Percentiles rank a stretch among this genome's conserved stretches.
Conservation (phyloP, 306 rosid genomes). For the Medicago lupulina region DNA sequence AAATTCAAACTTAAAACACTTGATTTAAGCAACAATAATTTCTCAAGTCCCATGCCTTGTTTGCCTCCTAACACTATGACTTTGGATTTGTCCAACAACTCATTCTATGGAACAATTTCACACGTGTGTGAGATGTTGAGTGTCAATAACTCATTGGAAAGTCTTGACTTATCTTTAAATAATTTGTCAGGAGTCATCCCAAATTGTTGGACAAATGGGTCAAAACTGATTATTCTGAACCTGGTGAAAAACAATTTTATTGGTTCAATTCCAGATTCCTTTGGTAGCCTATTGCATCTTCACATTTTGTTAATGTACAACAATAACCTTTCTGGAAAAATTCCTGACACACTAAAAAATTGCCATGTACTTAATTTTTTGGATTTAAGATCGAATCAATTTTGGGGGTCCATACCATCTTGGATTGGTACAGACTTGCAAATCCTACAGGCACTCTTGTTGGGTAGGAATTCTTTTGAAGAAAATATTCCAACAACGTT, state of each 20-base stretch:
- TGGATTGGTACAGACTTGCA: no score
- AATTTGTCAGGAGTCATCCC: slow-evolving; percentile 29
- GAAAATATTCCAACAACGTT: no score
- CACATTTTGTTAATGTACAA: not conserved
- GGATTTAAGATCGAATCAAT: no score
- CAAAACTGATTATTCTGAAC: not conserved
- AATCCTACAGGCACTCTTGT: no score
- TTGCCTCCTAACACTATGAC: not conserved
- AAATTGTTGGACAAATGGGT: slow-evolving; percentile 19
- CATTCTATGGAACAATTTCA: slow-evolving; percentile 30
- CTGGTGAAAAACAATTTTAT: not conserved
- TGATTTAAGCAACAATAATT: not conserved
- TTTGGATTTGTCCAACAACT: not conserved
- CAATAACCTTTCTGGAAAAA: slow-evolving; percentile 21
- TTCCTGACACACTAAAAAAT: slow-evolving; percentile 17
- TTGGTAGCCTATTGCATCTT: slow-evolving; percentile 16
- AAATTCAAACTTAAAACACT: slow-evolving; percentile 21
- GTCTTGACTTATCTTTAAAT: slow-evolving; percentile 23
- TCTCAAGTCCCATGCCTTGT: slow-evolving; percentile 18
- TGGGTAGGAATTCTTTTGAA: no score
- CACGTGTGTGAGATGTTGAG: slow-evolving; percentile 7
- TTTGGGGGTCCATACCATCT: no score
- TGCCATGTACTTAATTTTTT: no score
- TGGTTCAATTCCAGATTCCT: slow-evolving; percentile 40
- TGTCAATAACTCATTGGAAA: slow-evolving; percentile 29